Evolutionary conservation across 2,329 filamentous ascomycete genomes (phyloP), one percentile per base, ranked within the genome.

Genomic region (Phialocephala sp.): DNA sequence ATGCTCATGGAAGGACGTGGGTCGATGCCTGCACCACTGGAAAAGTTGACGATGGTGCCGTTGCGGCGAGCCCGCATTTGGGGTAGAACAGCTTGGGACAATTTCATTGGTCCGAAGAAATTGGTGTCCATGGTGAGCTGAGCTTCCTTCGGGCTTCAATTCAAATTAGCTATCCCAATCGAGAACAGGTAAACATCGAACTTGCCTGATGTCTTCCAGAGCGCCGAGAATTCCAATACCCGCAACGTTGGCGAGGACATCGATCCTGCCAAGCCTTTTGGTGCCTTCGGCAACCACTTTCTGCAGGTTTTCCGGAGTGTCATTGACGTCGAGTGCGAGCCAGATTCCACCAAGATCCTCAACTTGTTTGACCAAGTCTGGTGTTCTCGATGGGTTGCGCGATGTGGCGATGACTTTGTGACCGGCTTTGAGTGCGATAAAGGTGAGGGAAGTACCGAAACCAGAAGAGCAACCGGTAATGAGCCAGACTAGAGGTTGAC

Each of bases 241-340:
- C 1, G 72, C 72, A 60, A 62, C 68, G 24, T 74, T 74, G 18
- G 73, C 68, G 0, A 74, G 50, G 18, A 73, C 61, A 52, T 74
- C 71, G 32, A 74, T 69, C n/a, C 59, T 18, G n/a, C 81, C 80
- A 72, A 87, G 88, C 50, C 81, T 81, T 8, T 68, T 59, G n/a
- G 59, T 60, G 12, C 65, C 67, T 57, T 69, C 62, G 14, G 66
- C 52, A 18, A 68, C 27, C 1, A 59, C 60, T 59, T 64, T 59
- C 18, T 60, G 54, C 27, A 71, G 39, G 2, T 64, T 47, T 8
- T 61, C 32, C 56, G 67, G 64, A 14, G 63, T 36, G 9, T 54
- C 50, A 4, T 35, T 52, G 4, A 71, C 64, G 59, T 76, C 73
- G 18, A 76, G 67, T 4, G 68, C 41, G 1, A 73, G 57, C 72